A percentile compares a stretch with the other conserved stretches of the same genome.
Conservation (phyloP, 768 basidiomycete species). For the Agrocybe pediades region DNA sequence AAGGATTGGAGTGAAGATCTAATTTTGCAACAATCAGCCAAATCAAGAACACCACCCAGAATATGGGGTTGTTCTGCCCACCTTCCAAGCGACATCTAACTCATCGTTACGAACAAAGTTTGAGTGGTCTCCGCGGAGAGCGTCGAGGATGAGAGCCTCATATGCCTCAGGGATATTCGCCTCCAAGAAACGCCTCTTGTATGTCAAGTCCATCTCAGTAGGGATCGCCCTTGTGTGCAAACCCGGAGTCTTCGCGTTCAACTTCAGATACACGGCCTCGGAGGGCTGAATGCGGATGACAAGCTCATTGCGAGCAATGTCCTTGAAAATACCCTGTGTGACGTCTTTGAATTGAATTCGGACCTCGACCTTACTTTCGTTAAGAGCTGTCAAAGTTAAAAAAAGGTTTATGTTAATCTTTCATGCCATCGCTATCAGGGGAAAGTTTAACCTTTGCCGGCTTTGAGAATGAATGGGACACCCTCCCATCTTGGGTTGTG, state of each 20-base stretch:
- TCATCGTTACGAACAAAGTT: slow-evolving; percentile 99
- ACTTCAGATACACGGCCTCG: slow-evolving; percentile 95
- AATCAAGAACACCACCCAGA: not conserved
- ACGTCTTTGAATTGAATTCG: slow-evolving; percentile 99
- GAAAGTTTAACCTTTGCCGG: slow-evolving; percentile 81
- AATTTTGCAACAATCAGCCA: slow-evolving; percentile 1
- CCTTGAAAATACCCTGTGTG: slow-evolving; percentile 94
- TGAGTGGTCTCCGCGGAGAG: slow-evolving; percentile 96
- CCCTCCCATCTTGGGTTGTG: slow-evolving; percentile 98
- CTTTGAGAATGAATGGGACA: slow-evolving; percentile 97
- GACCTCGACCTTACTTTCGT: slow-evolving; percentile 98
- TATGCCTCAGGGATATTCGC: slow-evolving; percentile 95
- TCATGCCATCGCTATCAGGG: not conserved
- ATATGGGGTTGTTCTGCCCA: slow-evolving; percentile 31
- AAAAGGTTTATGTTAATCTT: not conserved
- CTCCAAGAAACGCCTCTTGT: slow-evolving; percentile 93
- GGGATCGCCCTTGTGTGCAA: slow-evolving; percentile 88
- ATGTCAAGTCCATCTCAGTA: slow-evolving; percentile 97
- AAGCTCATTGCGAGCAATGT: slow-evolving; percentile 95
- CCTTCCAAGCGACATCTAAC: slow-evolving; percentile 97
- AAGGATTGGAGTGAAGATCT: slow-evolving; percentile 94
- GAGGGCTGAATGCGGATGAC: slow-evolving; percentile 96
- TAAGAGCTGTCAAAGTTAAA: slow-evolving; percentile 62
- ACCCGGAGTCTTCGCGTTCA: slow-evolving; percentile 95
- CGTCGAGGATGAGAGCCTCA: slow-evolving; percentile 93